These are phyloP conservation scores for Botryosphaeria agaves DNA, from an alignment of 2,329 filamentous ascomycete species.

Conservation along the genomic window DNA sequence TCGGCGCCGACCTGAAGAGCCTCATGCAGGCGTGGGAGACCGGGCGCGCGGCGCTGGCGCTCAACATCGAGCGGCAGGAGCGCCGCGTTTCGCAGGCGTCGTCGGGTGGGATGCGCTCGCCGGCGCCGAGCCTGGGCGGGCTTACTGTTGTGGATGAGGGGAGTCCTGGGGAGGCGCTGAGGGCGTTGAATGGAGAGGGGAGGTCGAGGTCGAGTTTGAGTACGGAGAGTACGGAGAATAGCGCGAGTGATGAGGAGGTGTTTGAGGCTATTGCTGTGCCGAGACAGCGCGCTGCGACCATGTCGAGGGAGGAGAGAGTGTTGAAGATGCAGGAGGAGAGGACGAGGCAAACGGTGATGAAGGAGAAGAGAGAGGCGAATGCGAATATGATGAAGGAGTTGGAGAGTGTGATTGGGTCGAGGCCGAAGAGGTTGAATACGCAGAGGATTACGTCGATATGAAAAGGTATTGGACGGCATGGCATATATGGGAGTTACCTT, in stretches of 20 bases:
- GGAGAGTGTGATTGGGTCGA: conserved; percentile 57
- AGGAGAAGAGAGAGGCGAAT: conserved; percentile 63
- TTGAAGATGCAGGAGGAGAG: conserved; percentile 77
- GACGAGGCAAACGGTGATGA: conserved; percentile 50
- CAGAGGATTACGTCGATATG: conserved; percentile 2
- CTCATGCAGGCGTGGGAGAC: conserved; percentile 32
- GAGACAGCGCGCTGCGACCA: conserved; percentile 44
- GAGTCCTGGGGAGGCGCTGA: conserved; percentile 50
- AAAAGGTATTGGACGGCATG: neutral
- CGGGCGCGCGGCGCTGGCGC: conserved; percentile 66
- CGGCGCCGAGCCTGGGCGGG: conserved; percentile 43
- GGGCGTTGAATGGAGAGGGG: conserved; percentile 57
- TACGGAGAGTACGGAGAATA: conserved; percentile 36
- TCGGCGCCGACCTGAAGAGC: conserved; percentile 65
- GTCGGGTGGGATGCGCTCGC: conserved; percentile 30
- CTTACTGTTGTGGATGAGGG: conserved; percentile 37
- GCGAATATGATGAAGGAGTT: conserved; percentile 85
- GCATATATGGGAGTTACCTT: too few relatives aligned
- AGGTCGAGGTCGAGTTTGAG: too few relatives aligned
- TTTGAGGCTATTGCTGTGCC: conserved; percentile 82
- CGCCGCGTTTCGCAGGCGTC: conserved; percentile 35
- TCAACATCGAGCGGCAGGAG: conserved; percentile 67
- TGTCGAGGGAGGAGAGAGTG: conserved; percentile 78
- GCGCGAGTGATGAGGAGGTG: conserved; percentile 50
- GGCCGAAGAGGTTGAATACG: conserved; percentile 2